These are phyloP conservation scores for Russula griseocarnosa DNA, from an alignment of 768 basidiomycete species.

Conservation along the genomic window DNA sequence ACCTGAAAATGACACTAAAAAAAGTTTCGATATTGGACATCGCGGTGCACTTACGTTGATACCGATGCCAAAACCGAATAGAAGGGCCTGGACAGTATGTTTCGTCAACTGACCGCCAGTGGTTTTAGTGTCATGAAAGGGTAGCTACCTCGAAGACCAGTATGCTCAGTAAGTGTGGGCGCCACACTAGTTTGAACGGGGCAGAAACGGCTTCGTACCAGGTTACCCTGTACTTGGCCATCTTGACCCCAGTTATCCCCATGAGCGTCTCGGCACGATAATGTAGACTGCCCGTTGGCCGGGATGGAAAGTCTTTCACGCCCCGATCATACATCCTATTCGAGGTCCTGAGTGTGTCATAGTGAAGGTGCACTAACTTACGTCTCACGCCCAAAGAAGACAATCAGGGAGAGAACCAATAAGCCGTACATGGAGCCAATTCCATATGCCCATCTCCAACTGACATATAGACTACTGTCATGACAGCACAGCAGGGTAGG, in stretches of 20 bases:
- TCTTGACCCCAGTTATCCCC: conserved; percentile 58
- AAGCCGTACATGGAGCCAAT: conserved; percentile 57
- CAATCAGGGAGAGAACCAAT: conserved; percentile 53
- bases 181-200: conserved; percentile 53
- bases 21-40: neutral
- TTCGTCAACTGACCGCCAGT: neutral
- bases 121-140: neutral
- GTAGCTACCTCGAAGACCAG: conserved; percentile 38
- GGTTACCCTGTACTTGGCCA: conserved; percentile 51
- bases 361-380: conserved; percentile 32
- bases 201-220: conserved; percentile 47
- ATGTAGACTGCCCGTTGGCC: conserved; percentile 37
- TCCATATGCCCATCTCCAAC: conserved; percentile 66
- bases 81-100: conserved; percentile 39
- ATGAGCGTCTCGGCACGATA: conserved; percentile 56
- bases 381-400: conserved; percentile 65
- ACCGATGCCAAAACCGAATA: conserved; percentile 64
- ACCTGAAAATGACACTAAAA: conserved; percentile 38
- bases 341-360: conserved; percentile 12
- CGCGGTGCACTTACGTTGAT: conserved; percentile 45
- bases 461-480: conserved; percentile 22
- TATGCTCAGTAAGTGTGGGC: conserved; percentile 57
- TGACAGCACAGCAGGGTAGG: neutral
- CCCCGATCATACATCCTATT: conserved; percentile 58
- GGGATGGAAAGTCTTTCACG: conserved; percentile 38